Evolutionary conservation across 768 basidiomycete species (phyloP).

Genomic region (Kwoniella sp.): DNA sequence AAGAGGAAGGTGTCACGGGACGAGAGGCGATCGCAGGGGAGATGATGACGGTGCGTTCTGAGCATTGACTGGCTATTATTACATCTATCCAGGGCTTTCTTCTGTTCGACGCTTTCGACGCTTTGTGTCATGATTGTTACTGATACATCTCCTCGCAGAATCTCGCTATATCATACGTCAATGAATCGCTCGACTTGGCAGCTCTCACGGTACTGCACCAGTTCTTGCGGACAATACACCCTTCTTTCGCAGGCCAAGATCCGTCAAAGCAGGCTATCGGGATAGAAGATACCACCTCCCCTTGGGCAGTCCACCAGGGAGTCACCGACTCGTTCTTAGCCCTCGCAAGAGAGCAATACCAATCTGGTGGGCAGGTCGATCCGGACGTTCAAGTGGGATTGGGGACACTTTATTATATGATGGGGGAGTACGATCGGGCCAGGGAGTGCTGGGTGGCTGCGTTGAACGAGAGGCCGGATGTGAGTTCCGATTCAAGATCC

Average conservation of each 20-base stretch:
- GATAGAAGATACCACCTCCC: conserved; percentile 38
- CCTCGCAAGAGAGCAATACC: conserved; percentile 80
- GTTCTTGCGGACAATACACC: conserved; percentile 71
- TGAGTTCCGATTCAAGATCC: no score
- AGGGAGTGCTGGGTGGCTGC: conserved; percentile 95
- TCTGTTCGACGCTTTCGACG: no score
- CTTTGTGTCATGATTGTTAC: not conserved
- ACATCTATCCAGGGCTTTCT: not conserved
- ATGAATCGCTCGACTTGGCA: conserved; percentile 85
- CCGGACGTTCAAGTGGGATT: conserved; percentile 91
- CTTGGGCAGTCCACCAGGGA: conserved; percentile 78
- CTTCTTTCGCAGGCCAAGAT: conserved; percentile 60
- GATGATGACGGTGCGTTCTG: conserved; percentile 43
- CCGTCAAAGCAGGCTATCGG: conserved; percentile 35
- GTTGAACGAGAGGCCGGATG: conserved; percentile 73
- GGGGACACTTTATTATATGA: conserved; percentile 89
- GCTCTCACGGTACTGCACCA: conserved; percentile 82
- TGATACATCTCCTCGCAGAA: conserved; percentile 63
- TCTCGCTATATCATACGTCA: conserved; percentile 92
- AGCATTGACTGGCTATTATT: not conserved
- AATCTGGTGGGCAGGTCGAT: conserved; percentile 66
- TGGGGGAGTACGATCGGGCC: conserved; percentile 79
- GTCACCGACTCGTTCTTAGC: conserved; percentile 81
- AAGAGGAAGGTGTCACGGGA: conserved; percentile 16
- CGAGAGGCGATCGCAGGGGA: conserved; percentile 35